Percentiles rank a stretch among this genome's conserved stretches.
These are phyloP conservation scores for Selenicereus undatus DNA, from an alignment of 148 eudicot species.

Conservation along the genomic window DNA sequence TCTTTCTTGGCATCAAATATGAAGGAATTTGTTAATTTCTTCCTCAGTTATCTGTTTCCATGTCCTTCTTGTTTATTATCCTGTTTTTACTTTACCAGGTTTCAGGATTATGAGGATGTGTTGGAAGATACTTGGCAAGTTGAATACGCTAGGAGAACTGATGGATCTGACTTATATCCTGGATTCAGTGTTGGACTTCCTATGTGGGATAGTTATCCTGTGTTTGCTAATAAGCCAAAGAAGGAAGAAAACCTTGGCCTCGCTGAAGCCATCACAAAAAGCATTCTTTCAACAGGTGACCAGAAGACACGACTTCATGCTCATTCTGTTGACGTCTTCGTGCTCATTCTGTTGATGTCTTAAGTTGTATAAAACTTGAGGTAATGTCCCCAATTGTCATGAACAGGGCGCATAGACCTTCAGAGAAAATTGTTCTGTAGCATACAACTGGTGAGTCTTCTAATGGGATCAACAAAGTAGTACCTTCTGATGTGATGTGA, in stretches of 20 bases:
- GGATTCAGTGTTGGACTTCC: slow-evolving; percentile 58
- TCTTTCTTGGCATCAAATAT: slow-evolving; percentile 18
- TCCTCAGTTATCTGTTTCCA: background rate
- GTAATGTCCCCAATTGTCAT: slow-evolving; percentile 9
- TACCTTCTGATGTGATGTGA: background rate
- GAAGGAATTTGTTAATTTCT: slow-evolving; percentile 7
- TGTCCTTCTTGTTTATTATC: slow-evolving; percentile 9
- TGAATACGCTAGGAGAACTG: slow-evolving; percentile 73
- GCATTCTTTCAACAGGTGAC: slow-evolving; percentile 84
- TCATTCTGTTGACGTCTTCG: background rate
- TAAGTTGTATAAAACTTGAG: background rate
- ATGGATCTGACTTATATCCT: slow-evolving; percentile 55
- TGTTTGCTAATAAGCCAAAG: slow-evolving; percentile 52
- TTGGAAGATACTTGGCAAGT: slow-evolving; percentile 80
- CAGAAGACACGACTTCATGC: background rate
- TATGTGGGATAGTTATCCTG: slow-evolving; percentile 84
- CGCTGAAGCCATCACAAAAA: slow-evolving; percentile 95
- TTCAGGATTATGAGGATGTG: slow-evolving; percentile 88
- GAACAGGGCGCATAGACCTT: slow-evolving; percentile 86
- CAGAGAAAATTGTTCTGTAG: slow-evolving; percentile 93
- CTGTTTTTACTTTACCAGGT: slow-evolving; percentile 48
- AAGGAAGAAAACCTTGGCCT: slow-evolving; percentile 87
- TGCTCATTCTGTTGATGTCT: slow-evolving; percentile 1
- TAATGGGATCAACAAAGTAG: background rate
- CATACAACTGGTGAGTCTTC: slow-evolving; percentile 84